Conservation (phyloP, 192 early-diverging fungal genomes). For the Mortierella claussenii region DNA sequence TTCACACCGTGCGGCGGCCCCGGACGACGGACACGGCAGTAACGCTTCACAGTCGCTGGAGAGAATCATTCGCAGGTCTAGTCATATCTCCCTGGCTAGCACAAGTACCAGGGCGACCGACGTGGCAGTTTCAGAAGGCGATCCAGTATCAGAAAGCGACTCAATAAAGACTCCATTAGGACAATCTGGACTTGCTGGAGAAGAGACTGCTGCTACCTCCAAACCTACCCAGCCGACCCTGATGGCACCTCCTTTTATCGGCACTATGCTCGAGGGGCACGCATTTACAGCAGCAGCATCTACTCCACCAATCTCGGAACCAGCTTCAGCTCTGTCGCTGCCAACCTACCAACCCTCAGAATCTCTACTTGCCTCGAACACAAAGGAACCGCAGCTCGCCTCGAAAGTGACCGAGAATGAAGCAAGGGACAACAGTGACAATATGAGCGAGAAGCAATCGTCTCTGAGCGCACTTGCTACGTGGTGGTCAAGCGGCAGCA, state of each 20-base stretch:
- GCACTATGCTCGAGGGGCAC: slow-evolving; percentile 12
- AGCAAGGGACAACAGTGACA: background rate
- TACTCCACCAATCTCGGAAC: background rate
- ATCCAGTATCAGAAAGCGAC: too few relatives aligned
- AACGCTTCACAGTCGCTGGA: slow-evolving; percentile 31
- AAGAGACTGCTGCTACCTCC: background rate
- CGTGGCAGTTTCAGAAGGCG: background rate
- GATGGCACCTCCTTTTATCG: slow-evolving; percentile 1
- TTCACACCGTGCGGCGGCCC: background rate
- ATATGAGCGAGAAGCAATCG: background rate
- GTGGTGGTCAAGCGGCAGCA: slow-evolving; percentile 37
- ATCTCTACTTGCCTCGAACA: background rate
- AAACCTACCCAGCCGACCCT: background rate
- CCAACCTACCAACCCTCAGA: background rate
- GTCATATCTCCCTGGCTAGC: background rate
- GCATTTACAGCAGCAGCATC: slow-evolving; percentile 3
- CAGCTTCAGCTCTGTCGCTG: too few relatives aligned
- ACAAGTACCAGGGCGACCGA: background rate
- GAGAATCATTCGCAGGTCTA: slow-evolving; percentile 40
- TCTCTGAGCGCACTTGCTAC: slow-evolving; percentile 17
- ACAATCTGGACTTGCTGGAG: too few relatives aligned
- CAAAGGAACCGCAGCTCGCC: background rate
- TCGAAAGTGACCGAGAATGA: background rate
- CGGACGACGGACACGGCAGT: background rate
- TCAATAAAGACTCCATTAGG: too few relatives aligned